A percentile compares a stretch with the other conserved stretches of the same genome.
These are phyloP conservation scores for Ceratocystis diversiconidia DNA, from an alignment of 2,329 filamentous ascomycete species.

Conservation along the genomic window DNA sequence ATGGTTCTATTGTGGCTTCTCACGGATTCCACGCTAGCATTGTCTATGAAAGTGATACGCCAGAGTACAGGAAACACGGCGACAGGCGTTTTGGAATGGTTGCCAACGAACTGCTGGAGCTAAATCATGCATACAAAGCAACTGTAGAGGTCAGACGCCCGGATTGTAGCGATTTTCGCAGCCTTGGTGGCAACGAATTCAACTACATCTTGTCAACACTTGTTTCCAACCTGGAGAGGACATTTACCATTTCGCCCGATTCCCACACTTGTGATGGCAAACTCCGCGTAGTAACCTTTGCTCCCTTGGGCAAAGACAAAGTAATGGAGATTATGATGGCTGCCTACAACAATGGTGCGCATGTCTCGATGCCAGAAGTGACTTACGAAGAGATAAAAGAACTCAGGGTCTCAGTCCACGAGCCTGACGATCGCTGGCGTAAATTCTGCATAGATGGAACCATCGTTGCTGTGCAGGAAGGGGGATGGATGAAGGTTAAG, in stretches of 20 bases:
- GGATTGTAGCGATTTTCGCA: constrained; percentile 20
- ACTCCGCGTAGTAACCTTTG: constrained; percentile 63
- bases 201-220: constrained; percentile 64
- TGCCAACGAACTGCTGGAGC: constrained; percentile 55
- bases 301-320: constrained; percentile 45
- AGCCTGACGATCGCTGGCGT: constrained; percentile 61
- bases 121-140: constrained; percentile 37
- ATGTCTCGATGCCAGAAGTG: constrained; percentile 45
- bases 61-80: constrained; percentile 64
- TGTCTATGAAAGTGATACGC: constrained; percentile 81
- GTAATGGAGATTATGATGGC: constrained; percentile 65
- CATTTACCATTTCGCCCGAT: constrained; percentile 66
- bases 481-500: constrained; percentile 56
- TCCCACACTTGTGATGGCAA: constrained; percentile 56
- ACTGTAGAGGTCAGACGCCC: constrained; percentile 27
- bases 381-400: constrained; percentile 57
- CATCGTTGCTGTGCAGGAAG: constrained; percentile 58
- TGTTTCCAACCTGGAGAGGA: constrained; percentile 68
- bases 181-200: constrained; percentile 31
- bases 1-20: constrained; percentile 73
- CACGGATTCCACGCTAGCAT: constrained; percentile 83
- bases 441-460: constrained; percentile 86
- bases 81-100: constrained; percentile 72
- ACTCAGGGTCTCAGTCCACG: constrained; percentile 50
- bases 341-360: constrained; percentile 44